Conservation (phyloP, 2,329 filamentous ascomycete genomes). For the Beauveria asiatica region DNA sequence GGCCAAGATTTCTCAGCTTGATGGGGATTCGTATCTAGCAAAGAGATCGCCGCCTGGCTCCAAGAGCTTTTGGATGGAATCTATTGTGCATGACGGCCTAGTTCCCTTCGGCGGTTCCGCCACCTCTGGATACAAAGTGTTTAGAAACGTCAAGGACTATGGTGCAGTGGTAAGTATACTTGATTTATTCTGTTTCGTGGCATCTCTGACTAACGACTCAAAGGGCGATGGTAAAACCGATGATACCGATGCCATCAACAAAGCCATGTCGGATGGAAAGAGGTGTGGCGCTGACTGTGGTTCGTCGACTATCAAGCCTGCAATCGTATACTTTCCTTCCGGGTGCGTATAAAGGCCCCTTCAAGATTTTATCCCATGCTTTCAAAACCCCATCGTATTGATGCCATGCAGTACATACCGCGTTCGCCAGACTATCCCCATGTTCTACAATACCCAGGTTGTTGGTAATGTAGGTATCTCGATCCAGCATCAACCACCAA, state of each 20-base stretch:
- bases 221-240: constrained; percentile 35
- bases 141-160: constrained; percentile 8
- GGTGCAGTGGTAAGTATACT: not conserved
- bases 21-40: not conserved
- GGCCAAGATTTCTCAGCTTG: not conserved
- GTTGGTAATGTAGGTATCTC: not conserved
- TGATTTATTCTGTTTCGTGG: not conserved
- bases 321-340: constrained; percentile 17
- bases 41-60: constrained; percentile 1
- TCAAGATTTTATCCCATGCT: not conserved
- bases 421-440: constrained; percentile 11
- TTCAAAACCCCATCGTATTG: not conserved
- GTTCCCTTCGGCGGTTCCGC: constrained; percentile 8
- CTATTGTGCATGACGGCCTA: not conserved
- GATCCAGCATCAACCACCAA: not conserved
- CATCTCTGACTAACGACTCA: not conserved
- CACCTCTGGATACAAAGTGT: constrained; percentile 1
- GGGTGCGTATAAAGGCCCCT: constrained; percentile 1
- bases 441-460: constrained; percentile 13
- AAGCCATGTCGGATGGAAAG: constrained; percentile 13
- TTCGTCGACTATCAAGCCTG: constrained; percentile 11
- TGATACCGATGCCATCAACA: constrained; percentile 16
- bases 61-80: constrained; percentile 7
- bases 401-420: constrained; percentile 11
- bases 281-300: constrained; percentile 14